Conservation (phyloP, 768 basidiomycete genomes). For the Mycena vulgaris region DNA sequence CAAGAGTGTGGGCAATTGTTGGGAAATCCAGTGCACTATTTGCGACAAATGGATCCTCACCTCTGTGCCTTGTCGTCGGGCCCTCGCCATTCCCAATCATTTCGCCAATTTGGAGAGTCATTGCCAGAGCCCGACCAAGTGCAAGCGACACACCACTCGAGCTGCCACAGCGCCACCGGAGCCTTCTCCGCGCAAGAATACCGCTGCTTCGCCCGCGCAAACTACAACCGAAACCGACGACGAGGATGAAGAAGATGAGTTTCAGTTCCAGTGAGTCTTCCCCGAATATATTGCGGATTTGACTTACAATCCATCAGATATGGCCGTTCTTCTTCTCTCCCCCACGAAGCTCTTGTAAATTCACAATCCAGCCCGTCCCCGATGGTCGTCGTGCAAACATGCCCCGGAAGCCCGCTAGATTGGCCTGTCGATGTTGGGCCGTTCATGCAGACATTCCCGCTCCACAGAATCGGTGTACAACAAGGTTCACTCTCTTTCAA, state of each 20-base stretch:
- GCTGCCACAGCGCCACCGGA: background rate
- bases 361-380: background rate
- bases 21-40: slow-evolving; percentile 2
- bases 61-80: background rate
- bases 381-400: background rate
- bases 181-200: background rate
- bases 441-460: slow-evolving; percentile 25
- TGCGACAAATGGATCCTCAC: slow-evolving; percentile 1
- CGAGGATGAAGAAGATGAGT: background rate
- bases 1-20: background rate
- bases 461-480: slow-evolving; percentile 4
- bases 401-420: slow-evolving; percentile 9
- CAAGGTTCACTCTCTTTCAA: slow-evolving; percentile 11
- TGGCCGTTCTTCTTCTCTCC: background rate
- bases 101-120: too few species aligned
- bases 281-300: background rate
- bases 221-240: background rate
- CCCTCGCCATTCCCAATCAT: background rate
- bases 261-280: slow-evolving; percentile 7
- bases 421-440: slow-evolving; percentile 17
- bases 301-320: background rate
- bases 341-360: background rate
- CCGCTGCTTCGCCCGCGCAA: background rate
- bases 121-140: background rate
- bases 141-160: background rate